These are phyloP conservation scores for Ophiostoma perfectum DNA, from an alignment of 2,329 filamentous ascomycete genomes.

Conservation along the genomic window DNA sequence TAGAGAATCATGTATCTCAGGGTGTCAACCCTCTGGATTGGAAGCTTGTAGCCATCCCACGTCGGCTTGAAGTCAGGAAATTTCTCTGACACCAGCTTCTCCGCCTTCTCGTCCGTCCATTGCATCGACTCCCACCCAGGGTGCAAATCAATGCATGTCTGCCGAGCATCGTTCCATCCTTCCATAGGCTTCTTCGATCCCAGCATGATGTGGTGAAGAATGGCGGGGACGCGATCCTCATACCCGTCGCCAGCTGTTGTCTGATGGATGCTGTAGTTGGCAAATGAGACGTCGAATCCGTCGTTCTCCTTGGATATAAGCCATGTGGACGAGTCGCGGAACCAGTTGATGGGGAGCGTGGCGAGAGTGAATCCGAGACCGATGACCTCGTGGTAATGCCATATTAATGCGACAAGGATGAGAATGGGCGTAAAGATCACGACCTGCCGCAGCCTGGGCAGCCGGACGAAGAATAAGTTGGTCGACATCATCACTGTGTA, in stretches of 20 bases:
- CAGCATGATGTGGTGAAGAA: conserved; percentile 21
- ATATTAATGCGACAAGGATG: conserved; percentile 4
- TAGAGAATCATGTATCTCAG: conserved; percentile 75
- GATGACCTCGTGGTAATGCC: conserved; percentile 10
- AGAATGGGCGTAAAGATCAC: conserved; percentile 5
- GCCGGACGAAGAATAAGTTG: background rate
- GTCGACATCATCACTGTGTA: background rate
- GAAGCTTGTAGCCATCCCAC: conserved; percentile 67
- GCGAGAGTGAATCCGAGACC: background rate
- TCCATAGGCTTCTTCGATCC: conserved; percentile 4
- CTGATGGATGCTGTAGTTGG: conserved; percentile 17
- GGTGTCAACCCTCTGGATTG: conserved; percentile 70
- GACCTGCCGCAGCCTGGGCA: conserved; percentile 9
- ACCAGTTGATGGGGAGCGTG: conserved; percentile 15
- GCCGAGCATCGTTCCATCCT: conserved; percentile 18
- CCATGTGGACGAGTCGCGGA: background rate
- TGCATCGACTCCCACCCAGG: conserved; percentile 19
- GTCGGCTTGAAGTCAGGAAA: conserved; percentile 73
- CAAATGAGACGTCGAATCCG: conserved; percentile 21
- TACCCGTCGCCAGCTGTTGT: conserved; percentile 15
- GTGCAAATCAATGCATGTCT: conserved; percentile 21
- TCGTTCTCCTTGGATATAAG: conserved; percentile 17
- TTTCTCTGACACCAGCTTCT: conserved; percentile 60
- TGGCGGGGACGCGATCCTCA: conserved; percentile 17
- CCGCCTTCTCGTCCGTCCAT: conserved; percentile 20